A percentile compares a stretch with the other conserved stretches of the same genome.
Evolutionary conservation across 2,329 filamentous ascomycete genomes (phyloP).

Genomic region (Colletotrichum spaethianum): DNA sequence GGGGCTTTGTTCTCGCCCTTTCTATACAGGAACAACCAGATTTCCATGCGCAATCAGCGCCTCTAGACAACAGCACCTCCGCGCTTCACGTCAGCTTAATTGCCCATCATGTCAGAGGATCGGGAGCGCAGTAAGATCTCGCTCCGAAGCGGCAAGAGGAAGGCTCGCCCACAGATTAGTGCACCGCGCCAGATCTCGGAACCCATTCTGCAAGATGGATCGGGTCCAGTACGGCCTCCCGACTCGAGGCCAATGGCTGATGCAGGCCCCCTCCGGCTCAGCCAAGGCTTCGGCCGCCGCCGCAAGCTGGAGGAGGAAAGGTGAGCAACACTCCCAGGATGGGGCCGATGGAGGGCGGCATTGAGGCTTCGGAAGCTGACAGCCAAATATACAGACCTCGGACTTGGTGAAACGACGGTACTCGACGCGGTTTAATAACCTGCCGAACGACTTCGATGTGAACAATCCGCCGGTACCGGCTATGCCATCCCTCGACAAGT

Average conservation of each 20-base stretch:
- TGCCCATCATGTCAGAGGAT: constrained; percentile 71
- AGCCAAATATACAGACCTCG: constrained; percentile 63
- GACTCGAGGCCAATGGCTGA: constrained; percentile 42
- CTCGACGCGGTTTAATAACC: constrained; percentile 89
- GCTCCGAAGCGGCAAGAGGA: constrained; percentile 74
- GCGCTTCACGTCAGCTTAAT: neutral
- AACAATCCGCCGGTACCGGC: constrained; percentile 81
- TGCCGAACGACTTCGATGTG: constrained; percentile 78
- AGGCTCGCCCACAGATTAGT: constrained; percentile 73
- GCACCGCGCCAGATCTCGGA: constrained; percentile 74
- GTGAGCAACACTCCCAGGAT: constrained; percentile 51
- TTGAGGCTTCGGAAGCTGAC: constrained; percentile 14
- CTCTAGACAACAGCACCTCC: neutral
- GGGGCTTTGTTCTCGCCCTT: constrained; percentile 12
- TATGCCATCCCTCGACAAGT: constrained; percentile 73
- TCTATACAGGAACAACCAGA: neutral
- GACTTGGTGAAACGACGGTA: constrained; percentile 96
- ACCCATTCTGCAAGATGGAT: constrained; percentile 67
- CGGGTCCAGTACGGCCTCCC: constrained; percentile 43
- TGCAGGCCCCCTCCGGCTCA: constrained; percentile 32
- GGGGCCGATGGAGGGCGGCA: neutral
- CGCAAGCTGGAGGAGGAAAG: constrained; percentile 69
- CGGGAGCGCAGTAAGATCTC: constrained; percentile 69
- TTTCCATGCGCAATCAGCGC: neutral
- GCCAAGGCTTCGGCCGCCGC: constrained; percentile 55